Conservation (phyloP, 176 grass and related monocot genomes). For the Chloris gayana region DNA sequence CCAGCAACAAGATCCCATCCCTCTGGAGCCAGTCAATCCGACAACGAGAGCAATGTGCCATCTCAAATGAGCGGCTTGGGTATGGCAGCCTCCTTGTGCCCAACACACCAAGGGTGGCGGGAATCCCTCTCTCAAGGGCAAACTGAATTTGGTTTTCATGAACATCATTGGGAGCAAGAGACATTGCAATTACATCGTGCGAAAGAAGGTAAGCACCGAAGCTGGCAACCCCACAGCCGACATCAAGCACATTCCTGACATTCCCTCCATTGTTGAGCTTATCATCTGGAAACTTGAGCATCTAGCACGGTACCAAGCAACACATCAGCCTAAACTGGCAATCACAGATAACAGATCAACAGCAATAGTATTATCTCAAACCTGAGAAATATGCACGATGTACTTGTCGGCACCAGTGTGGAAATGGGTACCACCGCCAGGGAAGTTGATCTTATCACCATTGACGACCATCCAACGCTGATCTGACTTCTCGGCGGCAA, state of each 20-base stretch:
- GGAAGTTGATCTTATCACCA: conserved; percentile 78
- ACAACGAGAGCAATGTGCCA: conserved; percentile 79
- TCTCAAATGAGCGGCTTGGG: conserved; percentile 65
- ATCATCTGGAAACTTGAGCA: conserved; percentile 62
- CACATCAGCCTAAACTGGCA: conserved; percentile 1
- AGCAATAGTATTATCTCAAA: conserved; percentile 3
- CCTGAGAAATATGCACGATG: conserved; percentile 72
- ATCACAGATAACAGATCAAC: not conserved
- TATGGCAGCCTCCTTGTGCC: conserved; percentile 73
- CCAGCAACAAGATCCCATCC: conserved; percentile 78
- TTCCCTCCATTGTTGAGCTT: conserved; percentile 73
- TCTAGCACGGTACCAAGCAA: conserved; percentile 41
- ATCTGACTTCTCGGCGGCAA: conserved; percentile 75
- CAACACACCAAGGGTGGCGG: conserved; percentile 68
- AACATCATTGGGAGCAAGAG: conserved; percentile 79
- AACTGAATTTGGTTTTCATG: conserved; percentile 93
- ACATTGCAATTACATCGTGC: conserved; percentile 61
- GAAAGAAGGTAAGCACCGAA: conserved; percentile 78
- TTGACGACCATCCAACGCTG: conserved; percentile 87
- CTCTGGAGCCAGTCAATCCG: conserved; percentile 85
- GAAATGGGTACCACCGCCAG: conserved; percentile 80
- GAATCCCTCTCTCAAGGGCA: conserved; percentile 79
- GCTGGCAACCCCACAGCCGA: conserved; percentile 80
- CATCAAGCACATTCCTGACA: conserved; percentile 70
- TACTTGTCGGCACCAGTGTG: conserved; percentile 79